Evolutionary conservation across 768 basidiomycete species (phyloP).

Genomic region (Clavaria fumosa): DNA sequence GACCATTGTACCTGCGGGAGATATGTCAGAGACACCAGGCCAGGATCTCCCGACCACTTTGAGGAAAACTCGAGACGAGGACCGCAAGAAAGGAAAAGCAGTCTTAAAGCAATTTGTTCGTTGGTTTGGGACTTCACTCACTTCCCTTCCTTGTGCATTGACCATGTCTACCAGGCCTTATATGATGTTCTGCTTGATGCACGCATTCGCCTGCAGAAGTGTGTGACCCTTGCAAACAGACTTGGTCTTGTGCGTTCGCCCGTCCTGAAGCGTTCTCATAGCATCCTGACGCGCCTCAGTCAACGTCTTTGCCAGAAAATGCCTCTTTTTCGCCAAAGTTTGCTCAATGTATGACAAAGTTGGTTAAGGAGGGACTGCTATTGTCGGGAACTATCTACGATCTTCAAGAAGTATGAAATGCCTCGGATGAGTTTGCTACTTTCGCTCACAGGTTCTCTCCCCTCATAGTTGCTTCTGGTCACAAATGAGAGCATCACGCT

Average conservation of each 20-base stretch:
- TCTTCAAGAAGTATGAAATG: conserved; percentile 43
- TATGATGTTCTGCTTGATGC: conserved; percentile 84
- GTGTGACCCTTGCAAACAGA: conserved; percentile 43
- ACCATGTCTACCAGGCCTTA: conserved; percentile 33
- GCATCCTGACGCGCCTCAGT: too few relatives aligned
- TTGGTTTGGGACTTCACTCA: too few relatives aligned
- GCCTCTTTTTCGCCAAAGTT: too few relatives aligned
- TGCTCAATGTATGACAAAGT: conserved; percentile 36
- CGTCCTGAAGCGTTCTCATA: too few relatives aligned
- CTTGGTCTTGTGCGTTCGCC: conserved; percentile 43
- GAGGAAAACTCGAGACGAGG: conserved; percentile 46
- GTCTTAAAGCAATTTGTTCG: conserved; percentile 73
- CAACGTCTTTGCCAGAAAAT: too few relatives aligned
- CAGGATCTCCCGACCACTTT: conserved; percentile 38
- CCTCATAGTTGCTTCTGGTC: conserved; percentile 26
- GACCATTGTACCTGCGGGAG: too few relatives aligned
- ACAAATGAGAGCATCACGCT: conserved; percentile 31
- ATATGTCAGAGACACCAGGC: too few relatives aligned
- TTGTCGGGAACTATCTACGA: conserved; percentile 55
- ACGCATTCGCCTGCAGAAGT: conserved; percentile 86
- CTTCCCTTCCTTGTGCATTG: too few relatives aligned
- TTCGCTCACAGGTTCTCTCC: conserved; percentile 1
- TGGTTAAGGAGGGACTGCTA: conserved; percentile 40
- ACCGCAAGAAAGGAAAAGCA: conserved; percentile 70
- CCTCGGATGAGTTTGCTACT: conserved; percentile 1